phyloP scores from a whole-genome alignment of 2,329 filamentous ascomycete genomes.

The Aureobasidium subglaciale region DNA sequence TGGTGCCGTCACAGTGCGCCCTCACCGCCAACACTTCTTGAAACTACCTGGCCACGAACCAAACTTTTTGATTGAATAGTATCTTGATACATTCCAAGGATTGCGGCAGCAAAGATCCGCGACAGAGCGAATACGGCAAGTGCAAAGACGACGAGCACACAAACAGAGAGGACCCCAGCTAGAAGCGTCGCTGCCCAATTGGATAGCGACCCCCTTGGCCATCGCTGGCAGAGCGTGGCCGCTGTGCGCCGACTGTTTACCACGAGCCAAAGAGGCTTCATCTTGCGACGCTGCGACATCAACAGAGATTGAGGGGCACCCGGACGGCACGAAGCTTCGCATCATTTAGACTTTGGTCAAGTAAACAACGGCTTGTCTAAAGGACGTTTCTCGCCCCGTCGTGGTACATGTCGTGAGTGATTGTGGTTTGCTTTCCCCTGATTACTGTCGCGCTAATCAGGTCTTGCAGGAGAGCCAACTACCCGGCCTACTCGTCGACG shows the following conservation, averaged over 20 bases:
- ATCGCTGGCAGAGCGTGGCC: too few relatives aligned
- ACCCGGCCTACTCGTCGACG: constrained; percentile 8
- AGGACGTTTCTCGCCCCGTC: neutral
- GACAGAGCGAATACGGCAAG: neutral
- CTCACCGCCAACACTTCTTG: neutral
- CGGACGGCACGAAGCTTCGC: neutral
- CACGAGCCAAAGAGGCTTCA: neutral
- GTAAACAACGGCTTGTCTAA: neutral
- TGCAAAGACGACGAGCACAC: neutral
- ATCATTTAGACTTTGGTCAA: neutral
- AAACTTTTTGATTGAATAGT: neutral
- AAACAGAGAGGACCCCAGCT: constrained; percentile 4
- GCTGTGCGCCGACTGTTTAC: neutral
- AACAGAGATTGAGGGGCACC: neutral
- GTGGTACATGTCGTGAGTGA: constrained; percentile 16
- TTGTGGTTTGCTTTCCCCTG: neutral
- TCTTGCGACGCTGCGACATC: neutral
- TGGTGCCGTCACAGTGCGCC: constrained; percentile 5
- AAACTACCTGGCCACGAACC: neutral
- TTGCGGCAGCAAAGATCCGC: neutral
- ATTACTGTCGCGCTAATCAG: neutral
- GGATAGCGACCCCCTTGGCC: neutral
- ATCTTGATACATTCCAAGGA: constrained; percentile 11
- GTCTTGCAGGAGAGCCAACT: constrained; percentile 4
- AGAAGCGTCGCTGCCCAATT: constrained; percentile 9